These are phyloP conservation scores for Eragrostis tef DNA, from an alignment of 202 grass and related monocot genomes.

Conservation along the genomic window DNA sequence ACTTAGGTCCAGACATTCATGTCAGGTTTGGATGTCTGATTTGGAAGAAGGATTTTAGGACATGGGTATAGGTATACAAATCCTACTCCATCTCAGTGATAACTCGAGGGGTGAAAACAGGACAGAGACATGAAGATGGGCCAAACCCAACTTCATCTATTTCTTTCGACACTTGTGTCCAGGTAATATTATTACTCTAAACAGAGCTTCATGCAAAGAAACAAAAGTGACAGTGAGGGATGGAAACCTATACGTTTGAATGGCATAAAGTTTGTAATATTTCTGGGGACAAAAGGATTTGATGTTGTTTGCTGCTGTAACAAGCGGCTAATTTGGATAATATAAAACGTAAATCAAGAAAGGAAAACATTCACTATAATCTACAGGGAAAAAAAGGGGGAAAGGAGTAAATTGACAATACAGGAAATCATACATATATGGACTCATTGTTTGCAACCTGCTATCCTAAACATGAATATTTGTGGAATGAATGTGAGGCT, in stretches of 20 bases:
- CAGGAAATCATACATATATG: constrained; percentile 2
- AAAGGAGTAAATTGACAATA: background rate
- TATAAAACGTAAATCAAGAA: background rate
- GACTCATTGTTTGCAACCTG: background rate
- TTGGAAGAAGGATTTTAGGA: background rate
- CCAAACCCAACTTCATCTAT: background rate
- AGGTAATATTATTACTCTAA: background rate
- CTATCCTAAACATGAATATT: background rate
- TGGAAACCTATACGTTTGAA: background rate
- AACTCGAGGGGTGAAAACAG: background rate
- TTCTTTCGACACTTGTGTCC: background rate
- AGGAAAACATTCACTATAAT: constrained; percentile 10
- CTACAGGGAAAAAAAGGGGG: background rate
- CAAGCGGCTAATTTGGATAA: background rate
- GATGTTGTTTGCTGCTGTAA: background rate
- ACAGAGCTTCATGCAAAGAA: background rate
- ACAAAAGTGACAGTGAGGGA: background rate
- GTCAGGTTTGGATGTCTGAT: background rate
- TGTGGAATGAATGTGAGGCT: background rate
- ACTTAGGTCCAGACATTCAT: no score
- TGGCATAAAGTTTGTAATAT: background rate
- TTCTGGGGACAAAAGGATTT: background rate
- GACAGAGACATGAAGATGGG: background rate
- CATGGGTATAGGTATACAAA: background rate
- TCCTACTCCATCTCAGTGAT: background rate